Evolutionary conservation across 345 rosid species (phyloP), one percentile per base, ranked within the genome.

Genomic region (Brassica carinata): DNA sequence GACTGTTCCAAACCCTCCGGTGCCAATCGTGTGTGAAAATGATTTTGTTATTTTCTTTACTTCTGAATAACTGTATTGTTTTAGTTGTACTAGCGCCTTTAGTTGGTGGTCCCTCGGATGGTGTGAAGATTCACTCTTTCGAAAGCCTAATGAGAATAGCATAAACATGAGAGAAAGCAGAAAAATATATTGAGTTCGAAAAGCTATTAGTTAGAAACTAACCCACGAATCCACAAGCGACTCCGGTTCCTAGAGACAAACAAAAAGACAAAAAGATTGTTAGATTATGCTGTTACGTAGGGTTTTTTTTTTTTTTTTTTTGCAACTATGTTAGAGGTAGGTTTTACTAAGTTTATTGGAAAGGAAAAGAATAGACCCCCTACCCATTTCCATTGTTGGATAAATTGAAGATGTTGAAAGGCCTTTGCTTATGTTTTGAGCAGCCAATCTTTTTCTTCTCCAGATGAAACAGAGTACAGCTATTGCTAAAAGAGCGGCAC

Each of bases 151-250:
- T 57, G 11, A 57, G 62, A 17, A 61, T 45, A 63, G 5, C 38
- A 29, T 7, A 7, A 30, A 30, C 14, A 63, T 23, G 31, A 23
- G 31, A 2, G 7, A n/a, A n/a, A 6, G 4, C 3, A 10, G 18
- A 29, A 27, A 5, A 7, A 29, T 14, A 5, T 6, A 27, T 14
- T 5, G 5, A 29, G 67, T 62, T 26, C 1, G 34, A 27, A 36
- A 62, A 30, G 36, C 5, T 13, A 2, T 57, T 57, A 8, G 62
- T 57, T 18, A 63, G 67, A 63, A 29, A 63, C 67, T 29, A 29
- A 4, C 76, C 74, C 14, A 83, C 2, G 5, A 17, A 85, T 61
- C 80, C 91, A 74, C 82, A 85, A 34, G 79, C 86, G 14, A 86
- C 5, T 3, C 68, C 78, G 1, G 82, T 71, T 51, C 84, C 97